Evolutionary conservation across 768 basidiomycete genomes (phyloP), one percentile per base, ranked within the genome.

Genomic region (Psilocybe azurescens): DNA sequence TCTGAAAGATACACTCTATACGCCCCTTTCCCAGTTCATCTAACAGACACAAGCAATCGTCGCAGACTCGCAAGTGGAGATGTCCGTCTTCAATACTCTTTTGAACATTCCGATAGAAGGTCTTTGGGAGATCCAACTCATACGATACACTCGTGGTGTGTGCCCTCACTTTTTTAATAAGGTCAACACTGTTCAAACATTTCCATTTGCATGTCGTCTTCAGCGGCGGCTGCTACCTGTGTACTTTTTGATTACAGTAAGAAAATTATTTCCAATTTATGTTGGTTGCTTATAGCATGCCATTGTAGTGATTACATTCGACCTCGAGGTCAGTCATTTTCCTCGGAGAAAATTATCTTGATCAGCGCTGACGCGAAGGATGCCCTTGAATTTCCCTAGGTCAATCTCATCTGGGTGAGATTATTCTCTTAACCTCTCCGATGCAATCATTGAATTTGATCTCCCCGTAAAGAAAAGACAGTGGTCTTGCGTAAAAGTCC

Each of bases 381-480:
- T 24, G 1, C 28, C 28, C 30, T 29, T 32, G 11, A 32, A 3
- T 9, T 32, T 30, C 16, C 14, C 10, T 32, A 55, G 54, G 54
- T 55, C 2, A 55, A 55, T 39, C 20, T 44, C 38, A 55, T 55
- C 1, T 55, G 54, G 54, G 54, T 44, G 11, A 20, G 54, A 28
- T 14, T 13, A 20, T 24, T 24, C 38, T n/a, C 9, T 10, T 11
- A 18, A 20, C 2, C 5, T 28, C 10, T 14, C 18, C 14, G 24
- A 18, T 20, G 18, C 2, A 10, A 38, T 5, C 11, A 11, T 32
- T 24, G 24, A 24, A 24, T 32, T 52, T 24, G 20, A 39, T 20
- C 10, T 44, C 36, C 2, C 18, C 8, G 7, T 29, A 24, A 39
- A 55, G 54, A 55, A 44, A 44, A 41, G 54, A 39, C 18, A 55